phyloP scores from a whole-genome alignment of 371 early-diverging fungal species.

The Umbelopsis sp. region DNA sequence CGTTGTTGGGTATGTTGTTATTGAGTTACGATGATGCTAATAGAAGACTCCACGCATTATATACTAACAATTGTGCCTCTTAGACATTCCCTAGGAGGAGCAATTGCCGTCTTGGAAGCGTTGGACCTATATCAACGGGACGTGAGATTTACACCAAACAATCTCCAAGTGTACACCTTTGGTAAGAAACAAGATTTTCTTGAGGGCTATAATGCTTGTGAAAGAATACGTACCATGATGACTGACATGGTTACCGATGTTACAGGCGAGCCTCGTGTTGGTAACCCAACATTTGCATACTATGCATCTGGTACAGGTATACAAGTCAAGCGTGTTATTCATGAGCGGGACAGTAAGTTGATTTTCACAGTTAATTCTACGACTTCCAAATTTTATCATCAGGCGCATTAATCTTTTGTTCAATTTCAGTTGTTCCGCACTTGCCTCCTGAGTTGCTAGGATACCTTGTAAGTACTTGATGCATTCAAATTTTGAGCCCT shows the following conservation, averaged over 20 bases:
- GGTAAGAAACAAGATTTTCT: slow-evolving; percentile 17
- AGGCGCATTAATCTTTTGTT: not conserved
- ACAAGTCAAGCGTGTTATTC: slow-evolving; percentile 22
- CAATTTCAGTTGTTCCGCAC: slow-evolving; percentile 25
- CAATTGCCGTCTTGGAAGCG: slow-evolving; percentile 29
- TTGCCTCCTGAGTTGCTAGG: slow-evolving; percentile 25
- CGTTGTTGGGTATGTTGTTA: slow-evolving; percentile 25
- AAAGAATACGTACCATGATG: not conserved
- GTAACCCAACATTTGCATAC: slow-evolving; percentile 27
- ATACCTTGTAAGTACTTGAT: slow-evolving; percentile 12
- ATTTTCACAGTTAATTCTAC: not conserved
- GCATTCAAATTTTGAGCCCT: too few species aligned
- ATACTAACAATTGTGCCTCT: not conserved
- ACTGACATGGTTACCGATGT: not conserved
- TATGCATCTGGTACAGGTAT: slow-evolving; percentile 27
- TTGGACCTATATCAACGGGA: slow-evolving; percentile 33
- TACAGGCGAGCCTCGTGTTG: slow-evolving; percentile 29
- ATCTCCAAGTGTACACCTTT: slow-evolving; percentile 26
- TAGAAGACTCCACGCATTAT: not conserved
- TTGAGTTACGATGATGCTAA: not conserved
- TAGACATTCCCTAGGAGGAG: slow-evolving; percentile 34
- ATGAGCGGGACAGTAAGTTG: slow-evolving; percentile 28
- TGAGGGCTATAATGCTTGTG: not conserved
- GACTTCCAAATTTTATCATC: not conserved
- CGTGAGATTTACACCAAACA: slow-evolving; percentile 19